phyloP scores from a whole-genome alignment of 2,329 filamentous ascomycete genomes.

The Elsinoe perseae region DNA sequence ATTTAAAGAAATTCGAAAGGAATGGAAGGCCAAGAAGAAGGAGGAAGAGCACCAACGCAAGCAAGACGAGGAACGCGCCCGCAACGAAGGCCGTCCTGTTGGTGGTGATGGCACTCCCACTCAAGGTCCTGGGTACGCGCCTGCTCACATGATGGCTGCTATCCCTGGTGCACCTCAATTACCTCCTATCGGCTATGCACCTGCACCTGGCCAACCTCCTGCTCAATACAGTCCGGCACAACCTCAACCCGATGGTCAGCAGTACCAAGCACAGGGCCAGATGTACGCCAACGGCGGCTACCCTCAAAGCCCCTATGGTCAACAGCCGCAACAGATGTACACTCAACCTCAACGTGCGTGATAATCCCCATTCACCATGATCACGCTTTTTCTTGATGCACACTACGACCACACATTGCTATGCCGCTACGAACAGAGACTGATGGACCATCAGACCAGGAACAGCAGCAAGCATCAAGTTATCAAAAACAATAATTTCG shows the following conservation, averaged over 20 bases:
- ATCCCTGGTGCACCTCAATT: slow-evolving; percentile 41
- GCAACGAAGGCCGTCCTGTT: slow-evolving; percentile 53
- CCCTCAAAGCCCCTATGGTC: slow-evolving; percentile 44
- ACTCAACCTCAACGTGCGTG: slow-evolving; percentile 29
- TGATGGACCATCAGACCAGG: slow-evolving; percentile 17
- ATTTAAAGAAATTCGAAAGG: slow-evolving; percentile 98
- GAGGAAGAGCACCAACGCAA: slow-evolving; percentile 88
- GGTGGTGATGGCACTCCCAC: slow-evolving; percentile 42
- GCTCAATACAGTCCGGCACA: slow-evolving; percentile 41
- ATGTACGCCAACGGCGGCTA: slow-evolving; percentile 43
- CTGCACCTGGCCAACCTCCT: slow-evolving; percentile 37
- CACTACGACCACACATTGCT: not conserved
- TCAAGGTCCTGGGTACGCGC: slow-evolving; percentile 44
- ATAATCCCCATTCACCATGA: slow-evolving; percentile 13
- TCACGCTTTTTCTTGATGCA: slow-evolving; percentile 2
- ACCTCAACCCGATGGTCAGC: slow-evolving; percentile 42
- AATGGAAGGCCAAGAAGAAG: slow-evolving; percentile 99
- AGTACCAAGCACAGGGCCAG: slow-evolving; percentile 39
- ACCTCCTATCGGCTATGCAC: slow-evolving; percentile 46
- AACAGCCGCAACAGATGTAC: slow-evolving; percentile 40
- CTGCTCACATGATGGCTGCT: slow-evolving; percentile 37
- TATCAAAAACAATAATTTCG: slow-evolving; percentile 17
- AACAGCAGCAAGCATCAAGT: slow-evolving; percentile 21
- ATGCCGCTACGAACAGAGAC: not conserved
- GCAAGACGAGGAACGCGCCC: slow-evolving; percentile 75